A percentile compares a stretch with the other conserved stretches of the same genome.
Evolutionary conservation across 306 rosid species (phyloP).

Genomic region (Cucurbita ficifolia): DNA sequence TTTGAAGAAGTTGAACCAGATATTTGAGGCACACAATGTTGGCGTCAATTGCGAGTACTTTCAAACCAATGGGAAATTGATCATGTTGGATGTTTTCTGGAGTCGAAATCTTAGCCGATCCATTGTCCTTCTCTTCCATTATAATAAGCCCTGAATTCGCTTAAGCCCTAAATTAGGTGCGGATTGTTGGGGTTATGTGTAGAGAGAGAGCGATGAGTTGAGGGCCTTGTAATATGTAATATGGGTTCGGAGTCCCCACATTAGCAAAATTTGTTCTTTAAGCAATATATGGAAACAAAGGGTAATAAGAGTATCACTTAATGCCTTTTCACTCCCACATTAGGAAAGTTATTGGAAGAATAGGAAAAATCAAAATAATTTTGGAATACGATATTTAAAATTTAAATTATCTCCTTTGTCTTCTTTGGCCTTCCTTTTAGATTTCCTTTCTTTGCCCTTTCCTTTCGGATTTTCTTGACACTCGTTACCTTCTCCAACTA

Average conservation of each 20-base stretch:
- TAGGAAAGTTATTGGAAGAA: neutral
- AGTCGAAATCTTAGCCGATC: no score
- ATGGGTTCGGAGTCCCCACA: no score
- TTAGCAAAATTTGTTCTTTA: neutral
- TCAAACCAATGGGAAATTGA: slow-evolving; percentile 6
- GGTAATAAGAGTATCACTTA: neutral
- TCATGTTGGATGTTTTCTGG: neutral
- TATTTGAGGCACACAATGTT: slow-evolving; percentile 4
- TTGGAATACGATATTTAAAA: no score
- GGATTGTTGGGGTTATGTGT: neutral
- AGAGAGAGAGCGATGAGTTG: neutral
- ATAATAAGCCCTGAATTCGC: neutral
- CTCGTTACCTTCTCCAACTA: no score
- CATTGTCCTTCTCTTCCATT: neutral
- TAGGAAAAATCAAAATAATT: no score
- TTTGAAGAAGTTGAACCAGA: neutral
- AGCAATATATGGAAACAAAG: neutral
- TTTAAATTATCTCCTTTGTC: no score
- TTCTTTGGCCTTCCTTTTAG: no score
- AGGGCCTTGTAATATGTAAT: no score
- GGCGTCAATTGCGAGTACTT: slow-evolving; percentile 13
- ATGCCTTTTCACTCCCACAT: neutral
- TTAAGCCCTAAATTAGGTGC: neutral
- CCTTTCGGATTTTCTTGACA: no score
- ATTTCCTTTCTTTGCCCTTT: no score